Evolutionary conservation across 805 yeast genomes (phyloP).

Genomic region (Candida ficus): DNA sequence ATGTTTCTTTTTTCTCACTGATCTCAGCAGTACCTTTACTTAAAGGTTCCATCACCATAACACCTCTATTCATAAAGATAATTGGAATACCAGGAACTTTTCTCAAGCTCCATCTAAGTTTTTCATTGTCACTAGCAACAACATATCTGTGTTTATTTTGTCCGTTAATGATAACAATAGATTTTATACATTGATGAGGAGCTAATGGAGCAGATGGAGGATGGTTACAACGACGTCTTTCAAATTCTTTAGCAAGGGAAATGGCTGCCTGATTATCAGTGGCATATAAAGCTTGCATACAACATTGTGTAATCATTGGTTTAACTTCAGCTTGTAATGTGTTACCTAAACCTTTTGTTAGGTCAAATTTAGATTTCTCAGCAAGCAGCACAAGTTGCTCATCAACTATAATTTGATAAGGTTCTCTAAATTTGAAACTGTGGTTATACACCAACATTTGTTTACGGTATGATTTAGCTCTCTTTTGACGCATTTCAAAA

Average conservation of each 20-base stretch:
- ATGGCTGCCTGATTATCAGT: conserved; percentile 72
- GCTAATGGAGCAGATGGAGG: conserved; percentile 53
- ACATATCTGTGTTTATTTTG: conserved; percentile 86
- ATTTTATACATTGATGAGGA: conserved; percentile 71
- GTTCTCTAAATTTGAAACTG: conserved; percentile 88
- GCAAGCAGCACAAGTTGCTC: conserved; percentile 68
- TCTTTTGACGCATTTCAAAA: conserved; percentile 79
- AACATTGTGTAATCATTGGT: conserved; percentile 93
- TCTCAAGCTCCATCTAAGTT: conserved; percentile 62
- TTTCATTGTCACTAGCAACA: conserved; percentile 76
- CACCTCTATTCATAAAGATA: conserved; percentile 81
- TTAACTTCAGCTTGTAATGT: conserved; percentile 84
- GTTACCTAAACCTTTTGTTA: conserved; percentile 73
- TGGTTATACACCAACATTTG: conserved; percentile 82
- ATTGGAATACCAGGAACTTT: conserved; percentile 86
- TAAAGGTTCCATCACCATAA: conserved; percentile 93
- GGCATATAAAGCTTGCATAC: conserved; percentile 79
- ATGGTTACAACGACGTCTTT: conserved; percentile 92
- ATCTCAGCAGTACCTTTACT: conserved; percentile 60
- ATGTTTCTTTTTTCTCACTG: conserved; percentile 48
- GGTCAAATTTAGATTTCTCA: conserved; percentile 62
- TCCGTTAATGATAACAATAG: conserved; percentile 65
- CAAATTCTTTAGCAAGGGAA: conserved; percentile 73
- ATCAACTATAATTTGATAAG: conserved; percentile 87
- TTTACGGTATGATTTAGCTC: conserved; percentile 91